Conservation (phyloP, 2,329 filamentous ascomycete genomes). For the Microdochium nivale region DNA sequence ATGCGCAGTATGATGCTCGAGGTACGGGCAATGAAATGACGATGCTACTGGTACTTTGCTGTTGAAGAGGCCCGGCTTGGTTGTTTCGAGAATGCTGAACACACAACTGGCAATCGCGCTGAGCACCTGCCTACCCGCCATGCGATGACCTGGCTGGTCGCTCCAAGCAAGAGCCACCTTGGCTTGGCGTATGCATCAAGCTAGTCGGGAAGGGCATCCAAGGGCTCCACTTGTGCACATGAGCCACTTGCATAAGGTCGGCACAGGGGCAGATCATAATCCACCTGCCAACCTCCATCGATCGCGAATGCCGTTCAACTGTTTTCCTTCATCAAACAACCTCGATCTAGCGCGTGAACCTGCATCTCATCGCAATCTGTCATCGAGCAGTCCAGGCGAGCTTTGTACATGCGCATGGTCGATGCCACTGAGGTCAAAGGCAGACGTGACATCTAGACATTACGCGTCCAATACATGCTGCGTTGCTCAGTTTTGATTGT, state of each 20-base stretch:
- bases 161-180: background rate
- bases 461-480: slow-evolving; percentile 5
- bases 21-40: background rate
- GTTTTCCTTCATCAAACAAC: slow-evolving; percentile 1
- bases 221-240: no score
- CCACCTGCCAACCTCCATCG: background rate
- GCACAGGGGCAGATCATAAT: no score
- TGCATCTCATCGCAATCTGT: background rate
- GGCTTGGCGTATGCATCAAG: no score
- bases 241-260: no score
- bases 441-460: slow-evolving; percentile 4
- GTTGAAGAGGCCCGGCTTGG: background rate
- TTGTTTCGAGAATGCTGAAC: background rate
- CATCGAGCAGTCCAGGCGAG: background rate
- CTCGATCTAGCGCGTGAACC: background rate
- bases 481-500: slow-evolving; percentile 8
- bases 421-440: slow-evolving; percentile 1
- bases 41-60: background rate
- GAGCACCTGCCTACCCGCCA: background rate
- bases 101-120: background rate
- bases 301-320: background rate
- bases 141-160: background rate
- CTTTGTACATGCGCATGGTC: slow-evolving; percentile 1
- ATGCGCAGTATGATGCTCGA: slow-evolving; percentile 1
- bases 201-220: no score